Base-by-base conservation (phyloP, 2,329 filamentous ascomycete species). In the Malbranchea zuffiana region DNA sequence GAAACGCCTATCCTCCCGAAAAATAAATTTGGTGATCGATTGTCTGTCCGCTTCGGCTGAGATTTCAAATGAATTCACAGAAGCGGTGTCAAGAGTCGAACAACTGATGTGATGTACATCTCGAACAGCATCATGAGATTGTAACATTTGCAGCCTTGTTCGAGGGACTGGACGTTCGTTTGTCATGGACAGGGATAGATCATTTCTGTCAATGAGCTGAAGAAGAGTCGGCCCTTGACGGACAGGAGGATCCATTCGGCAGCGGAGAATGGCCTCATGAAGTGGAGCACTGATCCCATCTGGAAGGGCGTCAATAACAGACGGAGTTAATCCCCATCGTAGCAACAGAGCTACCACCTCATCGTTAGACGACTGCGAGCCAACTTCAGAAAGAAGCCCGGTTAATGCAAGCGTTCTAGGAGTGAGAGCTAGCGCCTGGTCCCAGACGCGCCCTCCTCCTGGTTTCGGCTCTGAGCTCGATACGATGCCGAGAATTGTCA, bases 1-100 rank as follows among this genome's bases (percentile, higher is more conserved):
- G 38, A 93, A 78, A 23, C 90, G 79, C 42, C 86, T 77, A 52
- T 98, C 90, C 47, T 96, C 86, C 42, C 78, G 80, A 69, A 96
- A 98, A 18, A 98, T 79, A 6, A 90, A 68, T 35, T 79, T 77
- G 19, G 90, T 92, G 5, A 96, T 77, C 6, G 79, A 72, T 56
- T 88, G 78, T 18, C 86, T 76, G 52, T 94, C 84, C 20, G 80
- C 80, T 54, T 90, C 87, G 38, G 85, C 81, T 4, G 81, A 80
- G 31, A 84, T 84, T 45, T 90, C 81, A 37, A 80, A 76, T 0
- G 76, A 71, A 29, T 74, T 71, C 29, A 65, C 59, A 6, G 55
- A 48, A 44, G 69, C 68, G 10, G 60, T 57, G 27, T 72, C 68
- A 19, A 67, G 50, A 3, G 66, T 59, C 16, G 63, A 65, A 21